Conservation (phyloP, 495 filamentous ascomycete species). For the Penicillium macrosclerotiorum region DNA sequence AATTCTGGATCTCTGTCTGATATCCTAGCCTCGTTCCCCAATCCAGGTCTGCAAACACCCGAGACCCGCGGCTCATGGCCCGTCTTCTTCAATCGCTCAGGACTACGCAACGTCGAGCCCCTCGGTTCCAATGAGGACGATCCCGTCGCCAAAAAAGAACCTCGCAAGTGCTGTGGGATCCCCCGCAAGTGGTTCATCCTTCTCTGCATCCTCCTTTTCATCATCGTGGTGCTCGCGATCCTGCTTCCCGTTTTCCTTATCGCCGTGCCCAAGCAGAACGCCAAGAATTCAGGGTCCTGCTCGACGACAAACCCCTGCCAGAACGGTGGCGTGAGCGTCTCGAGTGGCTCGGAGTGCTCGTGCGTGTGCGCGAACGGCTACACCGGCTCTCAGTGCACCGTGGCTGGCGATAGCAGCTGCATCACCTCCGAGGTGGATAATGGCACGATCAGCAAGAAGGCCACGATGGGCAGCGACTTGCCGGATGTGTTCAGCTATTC, state of each 20-base stretch:
- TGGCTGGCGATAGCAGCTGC: slow-evolving; percentile 62
- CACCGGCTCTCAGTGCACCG: slow-evolving; percentile 72
- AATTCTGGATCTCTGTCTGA: slow-evolving; percentile 74
- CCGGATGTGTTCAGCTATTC: slow-evolving; percentile 67
- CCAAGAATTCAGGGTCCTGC: slow-evolving; percentile 42
- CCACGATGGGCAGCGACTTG: slow-evolving; percentile 77
- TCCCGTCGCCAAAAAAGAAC: slow-evolving; percentile 13
- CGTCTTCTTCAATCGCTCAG: slow-evolving; percentile 36
- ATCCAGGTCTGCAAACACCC: slow-evolving; percentile 64
- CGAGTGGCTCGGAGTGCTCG: slow-evolving; percentile 64
- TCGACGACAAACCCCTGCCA: slow-evolving; percentile 57
- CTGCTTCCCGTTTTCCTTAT: slow-evolving; percentile 84
- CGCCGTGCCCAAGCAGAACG: slow-evolving; percentile 61
- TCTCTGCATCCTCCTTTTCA: slow-evolving; percentile 62
- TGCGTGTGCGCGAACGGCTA: slow-evolving; percentile 88
- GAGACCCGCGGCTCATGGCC: slow-evolving; percentile 43
- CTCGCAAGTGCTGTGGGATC: slow-evolving; percentile 71
- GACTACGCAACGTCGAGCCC: slow-evolving; percentile 34
- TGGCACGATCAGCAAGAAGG: slow-evolving; percentile 53
- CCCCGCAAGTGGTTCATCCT: slow-evolving; percentile 76
- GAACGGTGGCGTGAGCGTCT: slow-evolving; percentile 77
- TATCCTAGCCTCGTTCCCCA: slow-evolving; percentile 89
- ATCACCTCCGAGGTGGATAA: slow-evolving; percentile 61
- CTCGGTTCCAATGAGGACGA: slow-evolving; percentile 23
- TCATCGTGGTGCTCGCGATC: slow-evolving; percentile 81